A percentile compares a stretch with the other conserved stretches of the same genome.
Evolutionary conservation across 164 flowering plant species (phyloP).

Genomic region (Dillenia turbinata): DNA sequence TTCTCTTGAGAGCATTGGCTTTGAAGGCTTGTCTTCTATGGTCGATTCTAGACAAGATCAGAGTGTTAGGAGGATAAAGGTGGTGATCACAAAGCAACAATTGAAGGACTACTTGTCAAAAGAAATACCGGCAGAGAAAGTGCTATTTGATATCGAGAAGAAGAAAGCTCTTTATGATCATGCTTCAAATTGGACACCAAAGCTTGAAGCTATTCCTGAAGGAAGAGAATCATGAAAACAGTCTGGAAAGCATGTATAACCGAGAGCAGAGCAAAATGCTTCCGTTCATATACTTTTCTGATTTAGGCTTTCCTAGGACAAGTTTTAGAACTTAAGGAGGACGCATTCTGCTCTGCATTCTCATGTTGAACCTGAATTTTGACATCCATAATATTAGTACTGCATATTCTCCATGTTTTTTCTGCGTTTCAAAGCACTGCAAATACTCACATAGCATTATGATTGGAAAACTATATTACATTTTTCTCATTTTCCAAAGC

Average conservation of each 20-base stretch:
- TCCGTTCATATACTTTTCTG: neutral
- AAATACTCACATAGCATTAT: too few species aligned
- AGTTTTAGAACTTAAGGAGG: too few species aligned
- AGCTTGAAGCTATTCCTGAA: slow-evolving; percentile 35
- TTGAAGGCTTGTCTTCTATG: neutral
- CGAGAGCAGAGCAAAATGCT: too few species aligned
- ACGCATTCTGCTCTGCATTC: too few species aligned
- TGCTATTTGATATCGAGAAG: slow-evolving; percentile 12
- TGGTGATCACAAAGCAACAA: slow-evolving; percentile 47
- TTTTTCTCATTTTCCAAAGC: too few species aligned
- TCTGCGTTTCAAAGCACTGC: too few species aligned
- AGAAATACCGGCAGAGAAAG: slow-evolving; percentile 24
- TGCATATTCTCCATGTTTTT: too few species aligned
- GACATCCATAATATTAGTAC: too few species aligned
- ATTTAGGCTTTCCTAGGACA: too few species aligned
- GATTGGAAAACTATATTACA: too few species aligned
- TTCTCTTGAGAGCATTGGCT: neutral
- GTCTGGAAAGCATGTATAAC: too few species aligned
- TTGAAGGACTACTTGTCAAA: slow-evolving; percentile 34
- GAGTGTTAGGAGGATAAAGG: slow-evolving; percentile 29
- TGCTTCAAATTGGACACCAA: slow-evolving; percentile 29
- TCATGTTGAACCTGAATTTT: too few species aligned
- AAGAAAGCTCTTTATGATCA: slow-evolving; percentile 7
- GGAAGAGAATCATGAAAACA: slow-evolving; percentile 15
- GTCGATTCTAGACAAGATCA: neutral